Conservation (phyloP, 148 eudicot species). For the Dianthus caryophyllus region DNA sequence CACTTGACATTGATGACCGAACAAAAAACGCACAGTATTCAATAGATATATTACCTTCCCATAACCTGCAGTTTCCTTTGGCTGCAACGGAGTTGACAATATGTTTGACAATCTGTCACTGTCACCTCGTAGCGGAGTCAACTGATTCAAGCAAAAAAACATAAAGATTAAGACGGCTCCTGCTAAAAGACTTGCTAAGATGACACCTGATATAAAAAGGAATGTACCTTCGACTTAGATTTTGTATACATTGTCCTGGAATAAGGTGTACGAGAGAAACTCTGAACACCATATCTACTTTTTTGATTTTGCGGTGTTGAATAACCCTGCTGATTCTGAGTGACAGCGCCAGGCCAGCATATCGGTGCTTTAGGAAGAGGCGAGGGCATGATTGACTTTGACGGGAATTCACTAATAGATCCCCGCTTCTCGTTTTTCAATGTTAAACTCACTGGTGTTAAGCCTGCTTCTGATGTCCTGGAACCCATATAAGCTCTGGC, state of each 20-base stretch:
- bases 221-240: slow-evolving; percentile 59
- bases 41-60: slow-evolving; percentile 47
- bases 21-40: not conserved
- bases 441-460: slow-evolving; percentile 27
- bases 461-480: slow-evolving; percentile 46
- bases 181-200: not conserved
- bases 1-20: not conserved
- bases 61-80: slow-evolving; percentile 41
- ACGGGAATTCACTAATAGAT: slow-evolving; percentile 31
- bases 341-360: slow-evolving; percentile 86
- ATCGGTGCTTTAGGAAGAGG: slow-evolving; percentile 54
- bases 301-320: slow-evolving; percentile 56
- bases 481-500: slow-evolving; percentile 93
- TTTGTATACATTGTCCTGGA: slow-evolving; percentile 59
- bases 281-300: slow-evolving; percentile 47
- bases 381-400: slow-evolving; percentile 39
- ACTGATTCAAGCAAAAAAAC: slow-evolving; percentile 28
- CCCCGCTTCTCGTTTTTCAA: slow-evolving; percentile 33
- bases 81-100: slow-evolving; percentile 43
- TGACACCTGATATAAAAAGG: not conserved
- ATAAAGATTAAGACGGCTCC: slow-evolving; percentile 13
- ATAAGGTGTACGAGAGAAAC: slow-evolving; percentile 70
- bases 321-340: slow-evolving; percentile 52
- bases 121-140: slow-evolving; percentile 45
- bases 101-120: slow-evolving; percentile 31